These are phyloP conservation scores for Talaromyces wortmannii DNA, from an alignment of 495 filamentous ascomycete species.

Conservation along the genomic window DNA sequence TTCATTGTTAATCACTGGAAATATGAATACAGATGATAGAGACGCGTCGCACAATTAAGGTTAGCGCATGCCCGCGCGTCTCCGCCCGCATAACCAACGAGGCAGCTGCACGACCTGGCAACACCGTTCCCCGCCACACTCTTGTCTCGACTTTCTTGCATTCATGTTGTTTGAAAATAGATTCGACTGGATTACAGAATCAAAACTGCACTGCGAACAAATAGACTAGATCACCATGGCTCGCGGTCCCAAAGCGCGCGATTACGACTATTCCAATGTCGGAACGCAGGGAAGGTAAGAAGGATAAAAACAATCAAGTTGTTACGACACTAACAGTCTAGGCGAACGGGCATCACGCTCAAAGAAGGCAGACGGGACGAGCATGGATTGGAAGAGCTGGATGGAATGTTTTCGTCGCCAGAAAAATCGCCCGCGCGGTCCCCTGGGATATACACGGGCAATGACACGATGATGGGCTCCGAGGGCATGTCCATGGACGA, in stretches of 20 bases:
- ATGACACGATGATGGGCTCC: constrained; percentile 28
- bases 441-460: constrained; percentile 22
- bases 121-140: not conserved
- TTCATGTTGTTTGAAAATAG: not conserved
- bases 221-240: constrained; percentile 24
- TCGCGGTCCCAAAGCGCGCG: constrained; percentile 42
- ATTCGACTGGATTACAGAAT: not conserved
- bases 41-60: constrained; percentile 3
- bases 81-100: not conserved
- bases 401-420: constrained; percentile 84
- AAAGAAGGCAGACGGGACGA: constrained; percentile 83
- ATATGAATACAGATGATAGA: not conserved
- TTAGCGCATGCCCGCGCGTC: constrained; percentile 3
- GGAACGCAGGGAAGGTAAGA: constrained; percentile 58
- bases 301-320: not conserved
- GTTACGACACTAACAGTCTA: constrained; percentile 18
- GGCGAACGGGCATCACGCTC: constrained; percentile 78
- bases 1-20: not conserved
- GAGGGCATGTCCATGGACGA: constrained; percentile 44
- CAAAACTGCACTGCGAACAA: not conserved
- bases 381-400: constrained; percentile 82
- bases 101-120: not conserved
- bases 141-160: not conserved
- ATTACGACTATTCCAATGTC: constrained; percentile 56
- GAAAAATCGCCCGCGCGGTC: constrained; percentile 47